A percentile compares a stretch with the other conserved stretches of the same genome.
phyloP scores from a whole-genome alignment of 2,329 filamentous ascomycete species.

The Paecilomyces variotii region DNA sequence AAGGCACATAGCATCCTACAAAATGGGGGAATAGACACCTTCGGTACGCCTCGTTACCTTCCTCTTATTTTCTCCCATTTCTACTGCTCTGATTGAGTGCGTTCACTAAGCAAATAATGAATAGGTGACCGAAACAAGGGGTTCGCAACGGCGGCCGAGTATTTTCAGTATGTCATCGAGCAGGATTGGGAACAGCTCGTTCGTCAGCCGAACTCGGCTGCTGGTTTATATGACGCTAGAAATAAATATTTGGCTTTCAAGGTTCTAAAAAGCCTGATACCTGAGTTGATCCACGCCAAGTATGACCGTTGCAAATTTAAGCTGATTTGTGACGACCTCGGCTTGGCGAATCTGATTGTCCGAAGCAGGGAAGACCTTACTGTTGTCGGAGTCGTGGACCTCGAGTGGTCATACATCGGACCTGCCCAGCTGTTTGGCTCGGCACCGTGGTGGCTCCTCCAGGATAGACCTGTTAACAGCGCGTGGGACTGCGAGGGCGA shows the following conservation, averaged over 20 bases:
- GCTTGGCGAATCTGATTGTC: constrained; percentile 31
- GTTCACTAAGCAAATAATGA: constrained; percentile 10
- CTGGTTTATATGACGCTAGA: constrained; percentile 17
- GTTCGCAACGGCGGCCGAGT: constrained; percentile 23
- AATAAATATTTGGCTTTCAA: constrained; percentile 23
- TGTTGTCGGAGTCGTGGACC: constrained; percentile 27
- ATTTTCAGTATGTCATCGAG: constrained; percentile 23
- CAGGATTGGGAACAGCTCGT: constrained; percentile 29
- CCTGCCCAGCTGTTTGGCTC: constrained; percentile 30
- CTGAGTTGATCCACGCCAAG: constrained; percentile 14
- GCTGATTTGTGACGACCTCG: constrained; percentile 31
- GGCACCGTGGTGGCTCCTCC: constrained; percentile 31
- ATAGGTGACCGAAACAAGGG: constrained; percentile 17
- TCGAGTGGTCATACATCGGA: constrained; percentile 31
- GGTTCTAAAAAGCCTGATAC: constrained; percentile 18
- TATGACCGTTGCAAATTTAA: constrained; percentile 17
- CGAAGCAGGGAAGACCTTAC: constrained; percentile 25
- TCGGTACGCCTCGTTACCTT: constrained; percentile 12
- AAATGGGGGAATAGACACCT: constrained; percentile 23
- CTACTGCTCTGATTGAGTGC: constrained; percentile 1
- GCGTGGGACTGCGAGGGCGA: constrained; percentile 15
- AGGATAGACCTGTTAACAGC: constrained; percentile 21
- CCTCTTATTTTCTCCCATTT: constrained; percentile 1
- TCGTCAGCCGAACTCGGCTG: constrained; percentile 25
- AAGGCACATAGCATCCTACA: neutral